Conservation (phyloP, 108 stramenopile species). For the Cyclotella choctawhatcheeana region DNA sequence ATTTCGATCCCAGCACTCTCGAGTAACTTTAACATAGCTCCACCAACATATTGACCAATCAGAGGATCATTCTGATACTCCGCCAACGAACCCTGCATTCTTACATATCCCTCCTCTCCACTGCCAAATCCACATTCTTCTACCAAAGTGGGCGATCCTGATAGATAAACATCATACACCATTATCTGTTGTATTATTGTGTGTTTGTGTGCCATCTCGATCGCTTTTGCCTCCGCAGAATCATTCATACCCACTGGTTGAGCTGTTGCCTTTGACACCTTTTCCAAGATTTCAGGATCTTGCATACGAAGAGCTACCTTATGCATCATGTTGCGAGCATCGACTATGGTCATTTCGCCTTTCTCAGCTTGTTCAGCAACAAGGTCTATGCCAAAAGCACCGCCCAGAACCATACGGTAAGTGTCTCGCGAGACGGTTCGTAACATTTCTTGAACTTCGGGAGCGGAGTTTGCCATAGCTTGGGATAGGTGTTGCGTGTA, state of each 20-base stretch:
- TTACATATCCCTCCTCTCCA: slow-evolving; percentile 80
- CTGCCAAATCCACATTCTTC: slow-evolving; percentile 78
- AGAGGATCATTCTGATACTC: slow-evolving; percentile 89
- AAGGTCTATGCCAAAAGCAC: slow-evolving; percentile 68
- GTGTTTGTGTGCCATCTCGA: slow-evolving; percentile 79
- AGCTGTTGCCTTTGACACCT: slow-evolving; percentile 57
- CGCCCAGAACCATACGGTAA: slow-evolving; percentile 70
- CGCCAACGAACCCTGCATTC: slow-evolving; percentile 83
- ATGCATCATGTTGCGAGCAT: slow-evolving; percentile 86
- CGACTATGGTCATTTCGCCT: slow-evolving; percentile 71
- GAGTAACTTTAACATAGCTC: slow-evolving; percentile 78
- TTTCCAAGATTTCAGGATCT: slow-evolving; percentile 64
- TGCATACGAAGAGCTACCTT: slow-evolving; percentile 77
- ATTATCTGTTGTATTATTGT: slow-evolving; percentile 78
- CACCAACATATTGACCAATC: slow-evolving; percentile 79
- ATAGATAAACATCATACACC: slow-evolving; percentile 81
- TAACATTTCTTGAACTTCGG: slow-evolving; percentile 63
- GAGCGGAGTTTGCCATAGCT: slow-evolving; percentile 47
- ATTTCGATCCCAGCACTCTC: slow-evolving; percentile 81
- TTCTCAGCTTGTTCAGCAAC: slow-evolving; percentile 32
- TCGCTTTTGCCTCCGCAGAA: slow-evolving; percentile 48
- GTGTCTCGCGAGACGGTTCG: slow-evolving; percentile 61
- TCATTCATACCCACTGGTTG: slow-evolving; percentile 20
- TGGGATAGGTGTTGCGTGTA: slow-evolving; percentile 74
- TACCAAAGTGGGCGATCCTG: slow-evolving; percentile 59